A percentile compares a stretch with the other conserved stretches of the same genome.
Evolutionary conservation across 2,329 filamentous ascomycete species (phyloP).

Genomic region (Fusarium sp.): DNA sequence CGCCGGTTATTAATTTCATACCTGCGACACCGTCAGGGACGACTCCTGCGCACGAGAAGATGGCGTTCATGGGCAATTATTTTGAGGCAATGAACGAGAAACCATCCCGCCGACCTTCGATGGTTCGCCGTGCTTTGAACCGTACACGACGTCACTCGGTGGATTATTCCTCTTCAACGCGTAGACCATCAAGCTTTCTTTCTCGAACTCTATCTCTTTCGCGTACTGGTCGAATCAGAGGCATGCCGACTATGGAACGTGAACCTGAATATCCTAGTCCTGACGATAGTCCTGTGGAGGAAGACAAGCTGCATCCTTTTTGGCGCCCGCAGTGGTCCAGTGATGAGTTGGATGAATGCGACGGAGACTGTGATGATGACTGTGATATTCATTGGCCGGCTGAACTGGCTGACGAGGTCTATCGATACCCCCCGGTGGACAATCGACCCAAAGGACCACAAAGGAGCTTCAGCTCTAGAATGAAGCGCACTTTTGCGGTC

Average conservation of each 20-base stretch:
- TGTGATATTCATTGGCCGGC: conserved; percentile 43
- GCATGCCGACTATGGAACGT: conserved; percentile 45
- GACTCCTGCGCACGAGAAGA: conserved; percentile 65
- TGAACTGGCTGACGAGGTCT: conserved; percentile 54
- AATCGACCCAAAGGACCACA: conserved; percentile 59
- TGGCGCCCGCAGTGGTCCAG: conserved; percentile 67
- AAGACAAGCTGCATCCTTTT: conserved; percentile 67
- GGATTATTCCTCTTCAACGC: conserved; percentile 55
- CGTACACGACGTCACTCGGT: conserved; percentile 59
- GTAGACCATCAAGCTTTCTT: conserved; percentile 58
- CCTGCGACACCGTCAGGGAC: conserved; percentile 71
- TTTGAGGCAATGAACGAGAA: conserved; percentile 61
- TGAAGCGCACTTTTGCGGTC: conserved; percentile 71
- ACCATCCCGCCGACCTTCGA: conserved; percentile 60
- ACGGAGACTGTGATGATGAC: conserved; percentile 48
- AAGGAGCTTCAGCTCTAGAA: conserved; percentile 62
- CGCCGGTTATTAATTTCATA: conserved; percentile 66
- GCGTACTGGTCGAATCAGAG: conserved; percentile 49
- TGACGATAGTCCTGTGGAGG: conserved; percentile 62
- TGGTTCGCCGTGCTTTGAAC: conserved; percentile 65
- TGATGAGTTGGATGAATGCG: conserved; percentile 44
- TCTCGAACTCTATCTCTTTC: conserved; percentile 66
- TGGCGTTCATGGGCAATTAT: conserved; percentile 64
- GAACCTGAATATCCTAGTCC: conserved; percentile 54
- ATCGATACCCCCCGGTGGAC: conserved; percentile 61